phyloP scores from a whole-genome alignment of 306 rosid species.

The Fragaria ananassa region DNA sequence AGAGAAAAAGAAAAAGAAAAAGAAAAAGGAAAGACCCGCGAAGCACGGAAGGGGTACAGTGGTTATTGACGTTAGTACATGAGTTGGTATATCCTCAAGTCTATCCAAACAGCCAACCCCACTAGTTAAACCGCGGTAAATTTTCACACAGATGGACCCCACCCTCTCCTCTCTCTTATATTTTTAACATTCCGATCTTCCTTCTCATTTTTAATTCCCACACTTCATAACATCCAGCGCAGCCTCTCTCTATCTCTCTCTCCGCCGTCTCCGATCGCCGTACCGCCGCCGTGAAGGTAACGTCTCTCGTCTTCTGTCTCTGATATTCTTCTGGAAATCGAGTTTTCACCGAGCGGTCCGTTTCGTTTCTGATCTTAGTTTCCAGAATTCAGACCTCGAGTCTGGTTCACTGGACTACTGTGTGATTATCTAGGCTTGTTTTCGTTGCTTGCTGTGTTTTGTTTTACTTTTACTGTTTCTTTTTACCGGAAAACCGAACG shows the following conservation, averaged over 20 bases:
- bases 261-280: slow-evolving; percentile 19
- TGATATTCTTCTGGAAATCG: slow-evolving; percentile 33
- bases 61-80: neutral
- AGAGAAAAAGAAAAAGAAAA: neutral
- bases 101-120: slow-evolving; percentile 1
- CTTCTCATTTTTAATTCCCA: slow-evolving; percentile 6
- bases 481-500: slow-evolving; percentile 6
- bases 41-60: neutral
- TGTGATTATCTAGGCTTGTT: neutral
- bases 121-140: slow-evolving; percentile 15
- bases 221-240: slow-evolving; percentile 19
- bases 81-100: neutral
- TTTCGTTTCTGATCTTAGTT: slow-evolving; percentile 21
- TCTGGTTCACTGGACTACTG: neutral
- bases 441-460: neutral
- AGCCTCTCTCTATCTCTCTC: slow-evolving; percentile 16
- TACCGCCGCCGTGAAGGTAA: slow-evolving; percentile 24
- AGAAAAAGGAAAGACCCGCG: neutral
- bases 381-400: neutral
- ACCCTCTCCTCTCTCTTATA: neutral
- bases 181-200: slow-evolving; percentile 10
- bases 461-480: neutral
- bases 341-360: slow-evolving; percentile 16
- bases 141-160: slow-evolving; percentile 2
- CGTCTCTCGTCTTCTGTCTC: neutral